These are phyloP conservation scores for Clonostachys chloroleuca DNA, from an alignment of 2,329 filamentous ascomycete genomes.

Conservation along the genomic window DNA sequence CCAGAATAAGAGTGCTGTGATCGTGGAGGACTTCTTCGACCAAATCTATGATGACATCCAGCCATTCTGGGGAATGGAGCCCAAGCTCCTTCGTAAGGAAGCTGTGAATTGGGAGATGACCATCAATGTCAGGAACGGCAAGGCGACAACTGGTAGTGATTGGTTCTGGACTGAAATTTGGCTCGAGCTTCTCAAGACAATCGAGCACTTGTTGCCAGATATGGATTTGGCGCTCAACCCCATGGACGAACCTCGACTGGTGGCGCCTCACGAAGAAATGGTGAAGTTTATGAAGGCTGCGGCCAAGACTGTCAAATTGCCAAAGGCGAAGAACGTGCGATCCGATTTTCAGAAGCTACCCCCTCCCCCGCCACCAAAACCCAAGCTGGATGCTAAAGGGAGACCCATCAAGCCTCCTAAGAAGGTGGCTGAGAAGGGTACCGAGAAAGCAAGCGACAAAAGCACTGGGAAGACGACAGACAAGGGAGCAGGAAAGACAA, in stretches of 20 bases:
- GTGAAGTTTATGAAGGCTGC: constrained; percentile 48
- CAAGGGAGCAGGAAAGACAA: no score
- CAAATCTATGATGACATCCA: constrained; percentile 58
- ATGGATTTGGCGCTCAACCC: constrained; percentile 65
- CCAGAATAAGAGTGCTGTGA: constrained; percentile 41
- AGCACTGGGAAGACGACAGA: no score
- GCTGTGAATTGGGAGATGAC: constrained; percentile 54
- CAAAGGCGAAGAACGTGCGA: constrained; percentile 35
- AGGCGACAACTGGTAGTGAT: constrained; percentile 43
- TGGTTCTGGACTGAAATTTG: constrained; percentile 57
- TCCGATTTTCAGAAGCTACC: constrained; percentile 37
- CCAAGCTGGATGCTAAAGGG: no score
- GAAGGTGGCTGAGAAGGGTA: no score
- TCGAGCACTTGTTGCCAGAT: constrained; percentile 56
- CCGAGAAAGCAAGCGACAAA: no score
- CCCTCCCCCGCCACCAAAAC: constrained; percentile 9
- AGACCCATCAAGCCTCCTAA: no score
- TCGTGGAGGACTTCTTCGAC: constrained; percentile 62
- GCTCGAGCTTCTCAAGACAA: constrained; percentile 45
- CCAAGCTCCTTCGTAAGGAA: constrained; percentile 43
- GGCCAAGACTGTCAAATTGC: constrained; percentile 37
- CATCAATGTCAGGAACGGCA: constrained; percentile 51
- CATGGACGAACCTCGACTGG: constrained; percentile 63
- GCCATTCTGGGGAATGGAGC: constrained; percentile 50
- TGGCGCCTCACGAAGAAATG: constrained; percentile 61